Base-by-base conservation (phyloP, 1,284 basidiomycete genomes). In the Rhodotorula sp. region DNA sequence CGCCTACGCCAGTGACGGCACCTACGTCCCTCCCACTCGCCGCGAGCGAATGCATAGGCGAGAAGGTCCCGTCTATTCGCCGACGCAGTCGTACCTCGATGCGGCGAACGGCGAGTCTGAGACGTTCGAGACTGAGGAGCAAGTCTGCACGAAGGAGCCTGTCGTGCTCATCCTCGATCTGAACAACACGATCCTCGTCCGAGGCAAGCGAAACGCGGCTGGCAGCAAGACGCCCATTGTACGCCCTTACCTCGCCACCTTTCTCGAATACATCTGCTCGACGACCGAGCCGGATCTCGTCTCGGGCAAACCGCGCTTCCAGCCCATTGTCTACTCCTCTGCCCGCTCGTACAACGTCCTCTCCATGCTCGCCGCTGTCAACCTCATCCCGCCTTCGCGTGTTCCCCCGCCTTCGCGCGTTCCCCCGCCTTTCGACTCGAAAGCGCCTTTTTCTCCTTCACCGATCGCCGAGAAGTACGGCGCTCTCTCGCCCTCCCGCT, bases 111-210 rank as follows among this genome's bases (percentile, higher is more conserved):
- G 4, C 11, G 9, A 47, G 8, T 40, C 55, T 5, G 11, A 4
- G 9, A 20, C 26, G 34, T 10, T 53, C 60, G 9, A 26, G 18
- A 2, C 5, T 11, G 62, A 51, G 8, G 5, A 4, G 5, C 30
- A 24, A 8, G 52, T 6, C 34, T 53, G 18, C n/a, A 18, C 11
- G 22, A 26, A 24, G 22, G 50, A 65, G 18, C 70, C 73, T 4
- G 51, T 56, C 5, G 46, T 64, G 44, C 40, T 74, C 20, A 46
- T 74, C 16, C 66, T 74, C 28, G 73, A 74, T 46, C 55, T 74
- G 26, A 74, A 74, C 54, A 67, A 74, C 59, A 72, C 70, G 26
- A 52, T 74, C 16, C 60, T 74, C 2, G 70, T 61, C 52, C 73
- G 73, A 24, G 48, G 54, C 22, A 52, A 66, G 30, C 51, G 68